phyloP scores from a whole-genome alignment of 768 basidiomycete species.

The Krasilnikovozyma curviuscula region DNA sequence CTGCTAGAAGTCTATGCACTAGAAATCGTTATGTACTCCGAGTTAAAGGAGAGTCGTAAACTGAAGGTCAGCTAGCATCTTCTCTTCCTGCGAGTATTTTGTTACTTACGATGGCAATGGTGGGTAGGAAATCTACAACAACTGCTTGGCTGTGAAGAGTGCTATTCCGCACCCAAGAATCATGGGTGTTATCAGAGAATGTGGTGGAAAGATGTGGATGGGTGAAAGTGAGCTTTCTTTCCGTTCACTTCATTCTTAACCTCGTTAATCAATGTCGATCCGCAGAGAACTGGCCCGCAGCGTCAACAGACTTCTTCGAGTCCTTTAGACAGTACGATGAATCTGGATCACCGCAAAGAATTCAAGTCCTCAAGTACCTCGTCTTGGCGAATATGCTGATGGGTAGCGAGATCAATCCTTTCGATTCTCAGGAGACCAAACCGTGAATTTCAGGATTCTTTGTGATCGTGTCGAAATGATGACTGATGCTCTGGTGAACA shows the following conservation, averaged over 20 bases:
- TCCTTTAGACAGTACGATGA: constrained; percentile 98
- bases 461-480: neutral
- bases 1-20: constrained; percentile 90
- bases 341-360: constrained; percentile 84
- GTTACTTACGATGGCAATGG: no score
- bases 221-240: constrained; percentile 53
- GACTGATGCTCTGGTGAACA: neutral
- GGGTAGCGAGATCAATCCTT: constrained; percentile 95
- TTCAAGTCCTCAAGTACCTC: constrained; percentile 94
- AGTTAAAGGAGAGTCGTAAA: constrained; percentile 86
- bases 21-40: constrained; percentile 99
- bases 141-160: constrained; percentile 72
- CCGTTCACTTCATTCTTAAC: neutral
- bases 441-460: constrained; percentile 38
- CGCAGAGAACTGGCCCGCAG: constrained; percentile 82
- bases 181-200: constrained; percentile 98
- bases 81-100: neutral
- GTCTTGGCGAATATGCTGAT: constrained; percentile 96
- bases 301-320: constrained; percentile 95
- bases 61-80: constrained; percentile 43
- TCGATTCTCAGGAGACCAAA: constrained; percentile 98
- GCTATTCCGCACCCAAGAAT: constrained; percentile 96
- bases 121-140: constrained; percentile 83
- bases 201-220: constrained; percentile 99
- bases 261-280: neutral